Evolutionary conservation across 2,329 filamentous ascomycete genomes (phyloP).

Genomic region (Dactylellina drechsleri): DNA sequence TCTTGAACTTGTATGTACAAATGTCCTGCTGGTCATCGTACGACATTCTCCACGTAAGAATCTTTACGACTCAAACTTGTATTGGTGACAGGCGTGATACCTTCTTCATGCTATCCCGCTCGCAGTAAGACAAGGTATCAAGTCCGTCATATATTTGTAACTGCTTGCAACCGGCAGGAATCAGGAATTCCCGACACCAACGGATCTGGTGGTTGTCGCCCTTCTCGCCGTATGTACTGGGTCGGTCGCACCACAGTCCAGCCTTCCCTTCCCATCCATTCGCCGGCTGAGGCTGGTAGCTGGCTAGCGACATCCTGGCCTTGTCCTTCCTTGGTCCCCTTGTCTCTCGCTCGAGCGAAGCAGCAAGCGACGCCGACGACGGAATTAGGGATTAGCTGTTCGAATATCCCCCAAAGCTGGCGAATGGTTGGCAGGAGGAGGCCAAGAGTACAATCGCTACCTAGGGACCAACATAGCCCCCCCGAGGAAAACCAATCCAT

Average conservation of each 20-base stretch:
- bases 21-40: slow-evolving; percentile 15
- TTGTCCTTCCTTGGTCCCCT: background rate
- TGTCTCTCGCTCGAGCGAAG: too few species aligned
- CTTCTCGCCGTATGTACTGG: too few species aligned
- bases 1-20: too few species aligned
- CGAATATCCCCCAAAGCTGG: slow-evolving; percentile 4
- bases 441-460: slow-evolving; percentile 40
- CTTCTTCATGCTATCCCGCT: slow-evolving; percentile 11
- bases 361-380: slow-evolving; percentile 10
- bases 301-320: too few species aligned
- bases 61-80: background rate
- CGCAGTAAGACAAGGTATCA: slow-evolving; percentile 26
- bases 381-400: slow-evolving; percentile 13
- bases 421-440: slow-evolving; percentile 28
- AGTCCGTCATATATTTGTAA: slow-evolving; percentile 18
- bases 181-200: slow-evolving; percentile 25
- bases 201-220: background rate
- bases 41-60: slow-evolving; percentile 27
- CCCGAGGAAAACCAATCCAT: slow-evolving; percentile 7
- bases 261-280: background rate
- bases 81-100: slow-evolving; percentile 7
- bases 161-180: slow-evolving; percentile 26
- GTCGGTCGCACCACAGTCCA: slow-evolving; percentile 1
- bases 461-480: slow-evolving; percentile 40
- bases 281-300: background rate